phyloP scores from a whole-genome alignment of 768 basidiomycete species.

The Cantharellus cinnabarinus region DNA sequence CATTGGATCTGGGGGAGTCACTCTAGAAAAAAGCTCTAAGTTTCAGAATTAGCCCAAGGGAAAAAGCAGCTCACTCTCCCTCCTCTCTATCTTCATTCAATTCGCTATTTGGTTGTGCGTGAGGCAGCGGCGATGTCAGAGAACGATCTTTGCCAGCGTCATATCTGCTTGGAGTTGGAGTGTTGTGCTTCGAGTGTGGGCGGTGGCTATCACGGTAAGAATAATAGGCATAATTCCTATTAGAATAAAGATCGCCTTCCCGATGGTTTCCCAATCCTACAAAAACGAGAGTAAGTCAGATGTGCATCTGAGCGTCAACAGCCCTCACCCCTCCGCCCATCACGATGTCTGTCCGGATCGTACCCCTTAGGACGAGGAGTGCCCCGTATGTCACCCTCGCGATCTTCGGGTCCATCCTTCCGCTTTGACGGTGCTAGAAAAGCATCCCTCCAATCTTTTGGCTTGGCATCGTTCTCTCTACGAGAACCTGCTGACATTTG shows the following conservation, averaged over 20 bases:
- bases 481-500: not conserved
- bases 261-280: too few species aligned
- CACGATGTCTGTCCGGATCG: conserved; percentile 10
- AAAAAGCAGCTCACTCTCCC: conserved; percentile 62
- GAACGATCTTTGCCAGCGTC: too few species aligned
- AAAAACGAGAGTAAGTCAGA: too few species aligned
- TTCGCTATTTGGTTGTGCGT: conserved; percentile 9
- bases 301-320: too few species aligned
- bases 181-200: conserved; percentile 15
- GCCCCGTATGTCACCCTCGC: conserved; percentile 10
- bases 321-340: conserved; percentile 8
- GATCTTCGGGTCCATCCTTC: not conserved
- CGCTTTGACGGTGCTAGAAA: conserved; percentile 24
- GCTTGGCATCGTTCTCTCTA: conserved; percentile 11
- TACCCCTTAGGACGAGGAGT: not conserved
- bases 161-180: not conserved
- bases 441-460: conserved; percentile 51
- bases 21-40: too few species aligned
- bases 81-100: conserved; percentile 56
- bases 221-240: too few species aligned
- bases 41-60: not conserved
- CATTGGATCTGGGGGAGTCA: too few species aligned
- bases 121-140: conserved; percentile 3
- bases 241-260: too few species aligned
- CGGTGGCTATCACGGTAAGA: conserved; percentile 13